These are phyloP conservation scores for Fusarium lateritium DNA, from an alignment of 2,329 filamentous ascomycete genomes.

Conservation along the genomic window DNA sequence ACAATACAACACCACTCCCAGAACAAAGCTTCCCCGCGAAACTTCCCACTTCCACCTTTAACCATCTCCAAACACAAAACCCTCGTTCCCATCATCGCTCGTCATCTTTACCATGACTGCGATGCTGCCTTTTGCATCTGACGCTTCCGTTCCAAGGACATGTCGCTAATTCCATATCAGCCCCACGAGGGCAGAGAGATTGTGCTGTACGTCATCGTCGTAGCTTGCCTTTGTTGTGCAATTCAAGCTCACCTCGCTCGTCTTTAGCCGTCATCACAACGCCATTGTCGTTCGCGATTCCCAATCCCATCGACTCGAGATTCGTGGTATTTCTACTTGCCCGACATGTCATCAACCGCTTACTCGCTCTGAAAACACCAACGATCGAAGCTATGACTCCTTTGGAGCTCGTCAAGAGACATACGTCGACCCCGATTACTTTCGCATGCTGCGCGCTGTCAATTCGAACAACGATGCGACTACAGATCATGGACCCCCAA, in stretches of 20 bases:
- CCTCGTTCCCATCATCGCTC: constrained; percentile 17
- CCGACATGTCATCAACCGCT: constrained; percentile 90
- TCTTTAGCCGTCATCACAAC: constrained; percentile 86
- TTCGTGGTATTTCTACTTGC: constrained; percentile 83
- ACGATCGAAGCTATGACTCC: constrained; percentile 66
- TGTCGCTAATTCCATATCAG: constrained; percentile 84
- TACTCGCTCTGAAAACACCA: constrained; percentile 59
- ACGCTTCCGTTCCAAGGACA: constrained; percentile 45
- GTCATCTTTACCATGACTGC: constrained; percentile 42
- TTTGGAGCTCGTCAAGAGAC: constrained; percentile 65
- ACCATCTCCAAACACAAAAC: constrained; percentile 18
- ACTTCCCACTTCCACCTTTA: constrained; percentile 17
- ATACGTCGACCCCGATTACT: constrained; percentile 94
- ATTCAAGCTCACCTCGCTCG: constrained; percentile 22
- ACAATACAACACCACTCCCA: constrained; percentile 28
- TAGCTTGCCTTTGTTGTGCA: constrained; percentile 17
- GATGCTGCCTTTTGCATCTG: constrained; percentile 39
- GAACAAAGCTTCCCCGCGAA: constrained; percentile 29
- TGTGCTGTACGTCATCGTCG: constrained; percentile 78
- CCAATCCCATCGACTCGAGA: constrained; percentile 85
- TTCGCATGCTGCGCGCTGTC: constrained; percentile 85
- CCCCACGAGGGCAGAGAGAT: constrained; percentile 82
- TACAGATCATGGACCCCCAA: constrained; percentile 62
- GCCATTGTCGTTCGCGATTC: constrained; percentile 93
- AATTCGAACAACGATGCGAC: constrained; percentile 59